Evolutionary conservation across 139 green algal genomes (phyloP), one percentile per base, ranked within the genome.

Genomic region (Coelastrella sp.): DNA sequence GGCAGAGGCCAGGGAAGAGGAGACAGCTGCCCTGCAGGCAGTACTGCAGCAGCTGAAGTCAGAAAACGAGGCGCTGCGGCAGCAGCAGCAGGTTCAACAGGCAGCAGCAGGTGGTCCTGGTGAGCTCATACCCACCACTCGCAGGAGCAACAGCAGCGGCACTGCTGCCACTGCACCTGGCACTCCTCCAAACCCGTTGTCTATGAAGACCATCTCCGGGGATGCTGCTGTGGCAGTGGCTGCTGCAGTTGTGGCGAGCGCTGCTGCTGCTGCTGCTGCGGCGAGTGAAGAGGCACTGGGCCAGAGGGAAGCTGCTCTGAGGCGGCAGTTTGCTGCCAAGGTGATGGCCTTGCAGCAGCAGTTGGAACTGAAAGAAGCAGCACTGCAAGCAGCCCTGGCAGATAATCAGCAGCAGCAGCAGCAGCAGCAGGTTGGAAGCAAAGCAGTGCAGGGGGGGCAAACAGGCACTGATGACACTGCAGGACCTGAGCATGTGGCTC

Each of bases 231-330:
- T 24, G 19, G 85, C 85, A 20, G 85, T 84, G 15, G 85, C 85
- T 17, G 73, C 85, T 17, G 85, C 85, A 15, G 84, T 88, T 57
- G 84, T 81, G 49, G 84, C 84, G 0, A 25, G 84, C n/a, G 84
- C 84, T 70, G 84, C 84, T 80, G 84, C 84, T 57, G 84, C 84
- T 17, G 84, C 56, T n/a, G 84, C 84, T n/a, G 84, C 66, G 35
- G 84, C 56, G 49, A 81, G 66, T 25, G 84, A 88, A 35, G 84
- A 80, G 49, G 84, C 84, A 8, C 15, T 88, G 17, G 68, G 68
- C 49, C 68, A 80, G 84, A 22, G 84, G 4, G 84, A 88, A 68
- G 84, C 19, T 12, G 66, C 20, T 27, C 85, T 90, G 73, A 58
- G 74, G 57, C 57, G 15, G 85, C 73, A 90, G 56, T 84, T 76